These are phyloP conservation scores for Dactylella cylindrospora DNA, from an alignment of 2,329 filamentous ascomycete species.

Conservation along the genomic window DNA sequence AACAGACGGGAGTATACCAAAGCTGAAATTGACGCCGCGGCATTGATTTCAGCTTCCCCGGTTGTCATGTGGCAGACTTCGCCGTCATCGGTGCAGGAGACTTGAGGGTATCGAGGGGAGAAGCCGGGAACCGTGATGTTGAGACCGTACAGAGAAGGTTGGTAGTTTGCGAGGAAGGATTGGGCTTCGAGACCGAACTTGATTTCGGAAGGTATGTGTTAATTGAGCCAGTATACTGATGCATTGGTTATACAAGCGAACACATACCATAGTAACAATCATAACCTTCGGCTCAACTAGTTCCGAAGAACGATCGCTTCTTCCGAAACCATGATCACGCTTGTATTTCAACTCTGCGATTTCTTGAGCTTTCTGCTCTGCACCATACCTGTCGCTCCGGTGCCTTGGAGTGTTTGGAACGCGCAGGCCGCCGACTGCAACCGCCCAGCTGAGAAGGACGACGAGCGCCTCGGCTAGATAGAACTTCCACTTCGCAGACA, in stretches of 20 bases:
- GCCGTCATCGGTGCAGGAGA: slow-evolving; percentile 64
- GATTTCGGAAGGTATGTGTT: slow-evolving; percentile 2
- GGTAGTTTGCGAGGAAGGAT: slow-evolving; percentile 63
- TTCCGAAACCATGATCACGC: neutral
- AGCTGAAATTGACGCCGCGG: slow-evolving; percentile 66
- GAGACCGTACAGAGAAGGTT: slow-evolving; percentile 58
- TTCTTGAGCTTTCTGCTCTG: neutral
- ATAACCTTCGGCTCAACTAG: slow-evolving; percentile 61
- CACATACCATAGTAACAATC: slow-evolving; percentile 63
- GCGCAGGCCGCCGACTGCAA: no score
- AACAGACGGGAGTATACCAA: slow-evolving; percentile 65
- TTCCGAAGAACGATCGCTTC: neutral
- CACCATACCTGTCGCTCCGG: slow-evolving; percentile 1
- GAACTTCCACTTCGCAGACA: no score
- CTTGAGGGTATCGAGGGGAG: slow-evolving; percentile 65
- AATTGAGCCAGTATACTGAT: neutral
- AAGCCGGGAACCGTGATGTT: slow-evolving; percentile 65
- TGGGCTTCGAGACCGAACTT: slow-evolving; percentile 65
- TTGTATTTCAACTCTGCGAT: neutral
- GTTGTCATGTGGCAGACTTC: slow-evolving; percentile 69
- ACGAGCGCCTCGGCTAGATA: no score
- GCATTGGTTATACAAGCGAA: neutral
- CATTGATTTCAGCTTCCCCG: slow-evolving; percentile 73
- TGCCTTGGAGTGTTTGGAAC: slow-evolving; percentile 1
- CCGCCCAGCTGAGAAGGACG: no score